These are phyloP conservation scores for Babesia bovis DNA, from an alignment of 169 alveolate species.

Conservation along the genomic window DNA sequence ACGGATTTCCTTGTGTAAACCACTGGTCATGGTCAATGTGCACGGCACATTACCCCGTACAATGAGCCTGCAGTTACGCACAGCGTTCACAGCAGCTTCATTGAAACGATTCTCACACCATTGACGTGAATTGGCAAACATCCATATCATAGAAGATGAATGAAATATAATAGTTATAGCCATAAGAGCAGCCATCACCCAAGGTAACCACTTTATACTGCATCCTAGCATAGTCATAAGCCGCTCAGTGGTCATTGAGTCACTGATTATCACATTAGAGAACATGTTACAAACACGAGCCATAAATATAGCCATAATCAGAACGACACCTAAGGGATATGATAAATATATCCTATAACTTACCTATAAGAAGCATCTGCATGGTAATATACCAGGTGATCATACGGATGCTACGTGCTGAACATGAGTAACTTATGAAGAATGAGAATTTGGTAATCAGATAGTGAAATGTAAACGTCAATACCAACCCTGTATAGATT, in stretches of 20 bases:
- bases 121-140: slow-evolving; percentile 55
- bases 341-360: not conserved
- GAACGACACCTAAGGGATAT: slow-evolving; percentile 13
- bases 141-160: slow-evolving; percentile 43
- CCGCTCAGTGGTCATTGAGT: slow-evolving; percentile 78
- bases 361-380: slow-evolving; percentile 62
- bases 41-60: slow-evolving; percentile 36
- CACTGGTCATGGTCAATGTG: slow-evolving; percentile 10
- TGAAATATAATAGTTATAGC: slow-evolving; percentile 28
- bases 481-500: slow-evolving; percentile 31
- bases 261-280: slow-evolving; percentile 78
- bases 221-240: slow-evolving; percentile 79
- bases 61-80: slow-evolving; percentile 55
- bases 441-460: slow-evolving; percentile 69
- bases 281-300: slow-evolving; percentile 73
- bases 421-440: slow-evolving; percentile 75
- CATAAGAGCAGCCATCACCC: slow-evolving; percentile 65
- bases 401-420: slow-evolving; percentile 66
- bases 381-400: slow-evolving; percentile 66
- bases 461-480: slow-evolving; percentile 72
- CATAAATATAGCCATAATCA: slow-evolving; percentile 44
- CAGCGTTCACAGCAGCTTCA: slow-evolving; percentile 66
- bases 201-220: slow-evolving; percentile 83
- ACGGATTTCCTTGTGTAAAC: slow-evolving; percentile 43
- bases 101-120: slow-evolving; percentile 60